Evolutionary conservation across 78 protist species (phyloP).

Genomic region (Dictyostelium capitatum): DNA sequence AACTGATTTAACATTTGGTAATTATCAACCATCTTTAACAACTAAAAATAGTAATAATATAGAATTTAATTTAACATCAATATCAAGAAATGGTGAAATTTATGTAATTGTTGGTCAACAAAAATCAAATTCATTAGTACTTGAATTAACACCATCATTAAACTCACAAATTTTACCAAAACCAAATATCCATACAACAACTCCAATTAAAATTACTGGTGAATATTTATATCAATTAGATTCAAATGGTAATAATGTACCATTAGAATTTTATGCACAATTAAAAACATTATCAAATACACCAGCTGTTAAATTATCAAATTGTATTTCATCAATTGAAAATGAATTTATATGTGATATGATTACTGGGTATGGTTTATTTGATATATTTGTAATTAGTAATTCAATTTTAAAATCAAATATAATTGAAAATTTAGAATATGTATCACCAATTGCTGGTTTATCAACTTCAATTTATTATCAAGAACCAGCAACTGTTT

Average conservation of each 20-base stretch:
- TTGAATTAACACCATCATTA: neutral
- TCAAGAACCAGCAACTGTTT: neutral
- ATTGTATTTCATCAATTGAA: neutral
- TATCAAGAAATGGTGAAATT: slow-evolving; percentile 23
- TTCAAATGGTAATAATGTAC: neutral
- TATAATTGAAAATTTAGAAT: neutral
- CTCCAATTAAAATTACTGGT: neutral
- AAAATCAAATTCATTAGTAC: neutral
- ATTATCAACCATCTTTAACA: neutral
- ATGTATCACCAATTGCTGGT: slow-evolving; percentile 4
- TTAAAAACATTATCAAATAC: neutral
- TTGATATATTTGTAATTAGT: neutral
- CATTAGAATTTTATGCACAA: neutral
- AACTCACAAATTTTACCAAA: neutral
- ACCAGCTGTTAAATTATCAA: neutral
- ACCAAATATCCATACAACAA: slow-evolving; percentile 3
- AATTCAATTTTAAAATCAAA: neutral
- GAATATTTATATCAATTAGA: neutral
- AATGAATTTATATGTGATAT: neutral
- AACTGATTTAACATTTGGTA: neutral
- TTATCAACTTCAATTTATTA: neutral
- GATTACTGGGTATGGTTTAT: neutral
- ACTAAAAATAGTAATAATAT: neutral
- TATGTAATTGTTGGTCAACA: neutral
- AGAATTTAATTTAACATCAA: neutral